These are phyloP conservation scores for Lavandula angustifolia DNA, from an alignment of 257 asterid species.

Conservation along the genomic window DNA sequence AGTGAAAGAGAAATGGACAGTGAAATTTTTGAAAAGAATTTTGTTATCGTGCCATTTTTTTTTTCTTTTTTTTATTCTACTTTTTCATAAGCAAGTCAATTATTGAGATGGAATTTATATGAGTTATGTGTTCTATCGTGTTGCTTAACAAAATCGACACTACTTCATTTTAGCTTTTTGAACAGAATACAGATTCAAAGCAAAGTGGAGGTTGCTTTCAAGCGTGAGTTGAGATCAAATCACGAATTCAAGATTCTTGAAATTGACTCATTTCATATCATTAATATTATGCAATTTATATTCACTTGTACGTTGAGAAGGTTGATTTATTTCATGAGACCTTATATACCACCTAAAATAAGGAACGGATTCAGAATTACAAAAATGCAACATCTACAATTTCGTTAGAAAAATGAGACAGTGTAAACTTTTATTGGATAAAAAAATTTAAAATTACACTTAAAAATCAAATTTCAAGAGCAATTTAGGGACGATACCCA, in stretches of 20 bases:
- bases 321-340: not conserved
- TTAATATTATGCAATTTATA: not conserved
- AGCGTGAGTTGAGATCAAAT: not conserved
- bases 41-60: conserved; percentile 25
- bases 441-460: no score
- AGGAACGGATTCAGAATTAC: no score
- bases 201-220: not conserved
- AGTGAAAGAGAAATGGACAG: conserved; percentile 37
- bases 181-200: conserved; percentile 1
- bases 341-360: not conserved
- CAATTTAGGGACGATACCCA: no score
- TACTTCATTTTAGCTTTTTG: not conserved
- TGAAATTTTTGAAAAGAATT: conserved; percentile 7
- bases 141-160: no score
- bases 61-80: no score
- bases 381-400: no score
- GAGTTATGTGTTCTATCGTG: no score
- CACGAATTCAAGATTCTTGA: not conserved
- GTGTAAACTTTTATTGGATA: no score
- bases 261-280: not conserved
- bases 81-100: no score
- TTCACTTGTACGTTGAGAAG: not conserved
- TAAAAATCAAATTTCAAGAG: no score
- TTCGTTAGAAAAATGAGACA: no score
- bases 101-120: no score